Conservation (phyloP, 2,329 filamentous ascomycete species). For the Exophiala viscosa region DNA sequence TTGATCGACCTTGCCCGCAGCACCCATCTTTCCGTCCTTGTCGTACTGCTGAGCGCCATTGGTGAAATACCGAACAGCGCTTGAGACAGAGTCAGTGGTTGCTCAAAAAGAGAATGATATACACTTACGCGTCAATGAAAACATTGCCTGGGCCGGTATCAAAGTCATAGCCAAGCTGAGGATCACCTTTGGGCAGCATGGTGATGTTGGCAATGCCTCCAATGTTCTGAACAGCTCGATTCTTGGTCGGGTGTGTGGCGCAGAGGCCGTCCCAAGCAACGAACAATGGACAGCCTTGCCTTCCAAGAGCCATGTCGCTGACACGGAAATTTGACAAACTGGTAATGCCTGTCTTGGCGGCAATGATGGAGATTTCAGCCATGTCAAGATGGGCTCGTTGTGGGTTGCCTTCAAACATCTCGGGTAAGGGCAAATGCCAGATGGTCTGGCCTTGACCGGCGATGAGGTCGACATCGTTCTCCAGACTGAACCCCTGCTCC, state of each 20-base stretch:
- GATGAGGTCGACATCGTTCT: constrained; percentile 28
- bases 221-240: constrained; percentile 28
- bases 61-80: constrained; percentile 51
- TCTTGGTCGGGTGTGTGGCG: constrained; percentile 26
- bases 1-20: constrained; percentile 49
- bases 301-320: constrained; percentile 28
- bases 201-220: constrained; percentile 30
- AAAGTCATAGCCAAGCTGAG: constrained; percentile 47
- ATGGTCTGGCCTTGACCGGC: constrained; percentile 30
- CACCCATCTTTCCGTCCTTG: constrained; percentile 49
- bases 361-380: constrained; percentile 26
- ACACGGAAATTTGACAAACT: constrained; percentile 28
- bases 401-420: constrained; percentile 26
- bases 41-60: constrained; percentile 51
- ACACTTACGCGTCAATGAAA: constrained; percentile 48
- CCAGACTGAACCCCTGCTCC: constrained; percentile 23
- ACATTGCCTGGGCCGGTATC: constrained; percentile 55
- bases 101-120: background rate
- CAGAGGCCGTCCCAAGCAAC: constrained; percentile 26
- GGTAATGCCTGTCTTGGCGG: constrained; percentile 28
- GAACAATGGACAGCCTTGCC: constrained; percentile 29
- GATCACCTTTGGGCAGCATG: constrained; percentile 34
- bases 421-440: constrained; percentile 28
- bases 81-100: background rate
- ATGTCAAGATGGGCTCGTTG: constrained; percentile 28